These are phyloP conservation scores for Harringtonia lauricola DNA, from an alignment of 2,329 filamentous ascomycete genomes.

Conservation along the genomic window DNA sequence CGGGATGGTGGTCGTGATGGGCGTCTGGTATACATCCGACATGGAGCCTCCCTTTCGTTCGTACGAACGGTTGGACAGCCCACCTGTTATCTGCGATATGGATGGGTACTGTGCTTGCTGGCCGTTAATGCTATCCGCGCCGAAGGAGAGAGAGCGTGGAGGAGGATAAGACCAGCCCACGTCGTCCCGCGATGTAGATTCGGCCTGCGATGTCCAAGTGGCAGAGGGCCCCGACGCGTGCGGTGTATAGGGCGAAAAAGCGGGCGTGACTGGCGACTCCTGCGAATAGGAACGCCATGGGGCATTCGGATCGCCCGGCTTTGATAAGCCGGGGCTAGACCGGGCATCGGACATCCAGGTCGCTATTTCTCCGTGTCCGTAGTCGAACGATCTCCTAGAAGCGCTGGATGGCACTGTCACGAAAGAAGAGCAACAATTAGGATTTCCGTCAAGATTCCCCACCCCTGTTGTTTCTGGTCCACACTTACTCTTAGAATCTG, in stretches of 20 bases:
- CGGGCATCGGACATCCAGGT: conserved; percentile 34
- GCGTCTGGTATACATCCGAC: conserved; percentile 32
- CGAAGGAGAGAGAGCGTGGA: conserved; percentile 37
- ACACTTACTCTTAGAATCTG: conserved; percentile 33
- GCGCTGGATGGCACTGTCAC: conserved; percentile 22
- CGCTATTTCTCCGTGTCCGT: conserved; percentile 25
- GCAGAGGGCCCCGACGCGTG: conserved; percentile 25
- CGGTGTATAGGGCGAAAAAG: conserved; percentile 37
- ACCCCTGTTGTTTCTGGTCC: not conserved
- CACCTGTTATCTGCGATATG: conserved; percentile 21
- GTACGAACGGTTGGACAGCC: conserved; percentile 21
- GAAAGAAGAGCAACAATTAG: not conserved
- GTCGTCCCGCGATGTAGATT: conserved; percentile 30
- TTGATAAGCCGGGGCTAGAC: conserved; percentile 25
- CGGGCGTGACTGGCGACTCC: conserved; percentile 38
- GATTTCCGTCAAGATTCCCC: too few species aligned
- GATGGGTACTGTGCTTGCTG: conserved; percentile 29
- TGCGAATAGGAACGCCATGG: conserved; percentile 39
- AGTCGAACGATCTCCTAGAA: conserved; percentile 18
- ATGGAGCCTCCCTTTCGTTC: conserved; percentile 30
- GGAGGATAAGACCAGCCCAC: conserved; percentile 32
- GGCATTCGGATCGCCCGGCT: conserved; percentile 28
- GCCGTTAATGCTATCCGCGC: conserved; percentile 26
- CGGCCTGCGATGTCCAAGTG: conserved; percentile 30
- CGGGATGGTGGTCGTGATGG: conserved; percentile 24